Base-by-base conservation (phyloP, 2,329 filamentous ascomycete species). In the Ophiocordyceps australis region DNA sequence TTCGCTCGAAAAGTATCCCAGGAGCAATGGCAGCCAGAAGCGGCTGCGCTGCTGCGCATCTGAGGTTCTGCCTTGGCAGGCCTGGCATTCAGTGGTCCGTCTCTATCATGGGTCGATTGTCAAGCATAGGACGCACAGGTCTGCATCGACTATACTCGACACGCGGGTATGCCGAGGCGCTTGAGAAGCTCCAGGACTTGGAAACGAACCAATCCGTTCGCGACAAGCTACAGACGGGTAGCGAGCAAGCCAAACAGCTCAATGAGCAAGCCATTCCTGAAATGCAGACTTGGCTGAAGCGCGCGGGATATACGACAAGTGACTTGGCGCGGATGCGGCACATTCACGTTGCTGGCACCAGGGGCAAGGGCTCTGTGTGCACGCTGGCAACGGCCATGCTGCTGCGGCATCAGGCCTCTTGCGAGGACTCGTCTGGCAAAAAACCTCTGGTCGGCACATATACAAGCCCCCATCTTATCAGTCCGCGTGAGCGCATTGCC, bases 261-360 rank as follows among this genome's bases (percentile, higher is more conserved):
- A 91, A 92, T 42, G 60, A 73, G 24, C 60, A 59, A 28, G 78
- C 83, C 6, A 72, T 91, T 25, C 78, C 80, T 0, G 81, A 93
- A 46, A 86, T 89, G 65, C 55, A 74, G 16, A 65, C 71, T 37
- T 92, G 79, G 77, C 70, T 80, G 35, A 57, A 53, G 23, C 75
- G 75, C 32, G 72, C 80, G 28, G 81, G 81, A 25, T 80, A 92
- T 50, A 54, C 74, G 50, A 47, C 48, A 2, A 28, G 38, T 1
- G 54, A 58, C 35, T 53, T 67, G 15, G 38, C 48, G 9, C 35
- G 40, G 4, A 48, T 65, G 26, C 51, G 49, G 11, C 62, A 61
- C 36, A 70, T 95, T 32, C 86, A 95, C 45, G 72, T 95, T 23
- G 80, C 86, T 2, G 86, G 86, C 9, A 94, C 85, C 5, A 95